Conservation (phyloP, 2,329 filamentous ascomycete species). For the Botrytis galanthina region DNA sequence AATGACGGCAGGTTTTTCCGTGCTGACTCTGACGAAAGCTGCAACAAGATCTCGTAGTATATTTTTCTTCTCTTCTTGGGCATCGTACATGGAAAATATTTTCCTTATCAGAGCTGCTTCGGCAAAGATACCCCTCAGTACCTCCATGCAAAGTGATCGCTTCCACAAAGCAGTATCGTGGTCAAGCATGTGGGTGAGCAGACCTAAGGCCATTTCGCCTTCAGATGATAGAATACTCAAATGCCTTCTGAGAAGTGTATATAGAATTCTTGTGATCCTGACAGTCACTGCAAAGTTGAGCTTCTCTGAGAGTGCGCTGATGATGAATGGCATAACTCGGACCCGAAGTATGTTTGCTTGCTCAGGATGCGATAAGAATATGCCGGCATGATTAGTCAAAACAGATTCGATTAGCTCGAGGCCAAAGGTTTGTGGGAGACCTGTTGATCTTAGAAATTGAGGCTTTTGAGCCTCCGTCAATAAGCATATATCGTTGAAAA, state of each 20-base stretch:
- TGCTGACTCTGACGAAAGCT: conserved; percentile 86
- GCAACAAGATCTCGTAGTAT: conserved; percentile 81
- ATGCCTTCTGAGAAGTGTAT: conserved; percentile 76
- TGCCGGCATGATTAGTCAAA: conserved; percentile 76
- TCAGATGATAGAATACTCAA: conserved; percentile 72
- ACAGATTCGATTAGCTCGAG: conserved; percentile 91
- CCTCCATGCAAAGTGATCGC: conserved; percentile 83
- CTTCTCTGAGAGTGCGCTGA: conserved; percentile 73
- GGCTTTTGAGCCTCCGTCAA: conserved; percentile 81
- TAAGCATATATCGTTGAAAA: conserved; percentile 88
- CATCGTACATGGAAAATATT: conserved; percentile 80
- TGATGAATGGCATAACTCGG: conserved; percentile 79
- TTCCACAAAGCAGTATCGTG: conserved; percentile 85
- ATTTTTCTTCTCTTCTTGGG: conserved; percentile 65
- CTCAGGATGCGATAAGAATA: conserved; percentile 77
- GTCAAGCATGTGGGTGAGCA: conserved; percentile 83
- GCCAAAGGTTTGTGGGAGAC: conserved; percentile 77
- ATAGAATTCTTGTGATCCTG: conserved; percentile 77
- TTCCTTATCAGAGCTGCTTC: conserved; percentile 75
- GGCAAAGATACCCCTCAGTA: conserved; percentile 81
- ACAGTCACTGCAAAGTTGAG: conserved; percentile 80
- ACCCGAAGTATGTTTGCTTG: conserved; percentile 75
- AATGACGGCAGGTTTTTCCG: conserved; percentile 85
- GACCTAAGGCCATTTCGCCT: conserved; percentile 76
- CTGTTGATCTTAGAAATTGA: conserved; percentile 76